Conservation (phyloP, 352 stramenopile genomes). For the Phytophthora citricola region DNA sequence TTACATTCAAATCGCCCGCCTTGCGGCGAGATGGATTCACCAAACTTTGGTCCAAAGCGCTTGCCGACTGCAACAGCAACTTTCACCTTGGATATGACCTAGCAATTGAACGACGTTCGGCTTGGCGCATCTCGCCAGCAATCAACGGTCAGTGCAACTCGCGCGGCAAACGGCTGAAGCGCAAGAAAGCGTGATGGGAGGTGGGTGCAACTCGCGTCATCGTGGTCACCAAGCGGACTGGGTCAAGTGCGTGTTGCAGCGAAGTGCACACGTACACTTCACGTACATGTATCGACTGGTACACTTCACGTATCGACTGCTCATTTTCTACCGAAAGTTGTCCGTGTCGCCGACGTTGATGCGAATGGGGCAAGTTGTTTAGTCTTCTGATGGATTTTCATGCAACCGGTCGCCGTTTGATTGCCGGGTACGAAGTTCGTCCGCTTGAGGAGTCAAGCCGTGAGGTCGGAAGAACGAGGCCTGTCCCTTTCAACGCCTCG, state of each 20-base stretch:
- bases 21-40: neutral
- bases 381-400: slow-evolving; percentile 6
- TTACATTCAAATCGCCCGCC: slow-evolving; percentile 16
- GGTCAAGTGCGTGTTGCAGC: slow-evolving; percentile 1
- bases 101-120: slow-evolving; percentile 19
- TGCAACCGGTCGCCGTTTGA: slow-evolving; percentile 6
- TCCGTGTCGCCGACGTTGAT: no score
- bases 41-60: neutral
- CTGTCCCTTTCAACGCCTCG: slow-evolving; percentile 7
- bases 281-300: no score
- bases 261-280: no score
- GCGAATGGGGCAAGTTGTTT: no score
- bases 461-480: slow-evolving; percentile 11
- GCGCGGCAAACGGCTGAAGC: slow-evolving; percentile 12
- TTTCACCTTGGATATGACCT: no score
- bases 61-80: neutral
- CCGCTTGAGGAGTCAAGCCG: slow-evolving; percentile 9
- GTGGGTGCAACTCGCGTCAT: slow-evolving; percentile 8
- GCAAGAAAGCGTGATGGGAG: slow-evolving; percentile 18
- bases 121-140: slow-evolving; percentile 12
- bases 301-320: no score
- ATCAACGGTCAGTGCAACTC: slow-evolving; percentile 15
- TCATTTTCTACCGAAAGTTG: no score
- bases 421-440: slow-evolving; percentile 1
- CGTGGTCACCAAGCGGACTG: slow-evolving; percentile 10